Evolutionary conservation across 306 rosid genomes (phyloP), one percentile per base, ranked within the genome.

Genomic region (Comarum palustre): DNA sequence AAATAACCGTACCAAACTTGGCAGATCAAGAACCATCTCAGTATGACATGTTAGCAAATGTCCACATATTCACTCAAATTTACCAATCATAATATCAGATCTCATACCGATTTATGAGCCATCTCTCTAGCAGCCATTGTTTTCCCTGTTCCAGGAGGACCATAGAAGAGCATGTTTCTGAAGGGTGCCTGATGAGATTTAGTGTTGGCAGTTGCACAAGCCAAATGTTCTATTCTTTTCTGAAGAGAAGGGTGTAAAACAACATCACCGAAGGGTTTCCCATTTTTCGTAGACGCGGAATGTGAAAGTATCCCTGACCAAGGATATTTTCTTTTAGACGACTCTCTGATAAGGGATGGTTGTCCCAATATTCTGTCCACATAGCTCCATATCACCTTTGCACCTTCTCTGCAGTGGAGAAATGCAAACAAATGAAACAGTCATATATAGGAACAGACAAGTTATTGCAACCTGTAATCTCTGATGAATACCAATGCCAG

Each of bases 121-220:
- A 95, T 73, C 85, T 91, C 97, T 80, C 99, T 86, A 31, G 99
- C 99, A 57, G 96, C 99, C 99, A 95, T 90, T 65, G 99, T 95
- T 73, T 95, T 95, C 74, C 99, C 99, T 51, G 99, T 95, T 82
- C 99, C 99, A 20, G 97, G 97, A 86, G 99, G 96, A 22, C 99
- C 97, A 82, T 95, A 95, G 76, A 95, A 95, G 75, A 95, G 91
- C 92, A 95, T 91, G 79, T 95, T 95, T 64, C 99, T 89, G 74
- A 91, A 95, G 6, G 97, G 99, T 46, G 99, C 99, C 76, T 91
- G 91, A 82, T 95, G 99, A 20, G 96, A 86, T 81, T 95, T 95
- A 62, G 99, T 95, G 84, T 95, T 92, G 36, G 96, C 92, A 38
- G 99, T 95, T 79, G 99, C 97, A 43, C 83, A 79, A 61, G 99